These are phyloP conservation scores for Phytophthora constricta DNA, from an alignment of 352 stramenopile genomes.

Conservation along the genomic window DNA sequence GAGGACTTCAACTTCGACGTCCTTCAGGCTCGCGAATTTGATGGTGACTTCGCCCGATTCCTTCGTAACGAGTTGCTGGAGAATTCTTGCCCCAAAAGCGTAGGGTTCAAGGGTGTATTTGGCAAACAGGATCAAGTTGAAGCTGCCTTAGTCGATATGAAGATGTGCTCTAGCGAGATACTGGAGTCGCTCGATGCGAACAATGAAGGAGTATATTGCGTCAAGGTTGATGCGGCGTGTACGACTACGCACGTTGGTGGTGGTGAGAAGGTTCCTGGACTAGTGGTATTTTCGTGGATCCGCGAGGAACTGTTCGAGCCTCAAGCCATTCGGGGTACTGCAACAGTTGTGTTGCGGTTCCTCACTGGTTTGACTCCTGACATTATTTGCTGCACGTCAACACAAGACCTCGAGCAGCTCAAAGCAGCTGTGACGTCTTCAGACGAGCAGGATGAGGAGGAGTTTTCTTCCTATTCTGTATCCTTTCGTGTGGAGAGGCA, in stretches of 20 bases:
- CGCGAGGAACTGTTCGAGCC: constrained; percentile 53
- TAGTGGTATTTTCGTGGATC: constrained; percentile 78
- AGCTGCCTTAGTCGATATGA: constrained; percentile 41
- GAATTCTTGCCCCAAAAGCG: neutral
- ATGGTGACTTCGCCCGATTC: constrained; percentile 71
- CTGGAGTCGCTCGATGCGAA: constrained; percentile 26
- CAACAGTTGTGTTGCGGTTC: constrained; percentile 73
- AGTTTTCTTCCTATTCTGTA: constrained; percentile 38
- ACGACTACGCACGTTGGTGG: neutral
- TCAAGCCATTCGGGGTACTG: constrained; percentile 50
- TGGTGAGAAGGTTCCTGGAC: neutral
- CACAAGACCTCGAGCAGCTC: constrained; percentile 28
- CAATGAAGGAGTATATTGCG: constrained; percentile 69
- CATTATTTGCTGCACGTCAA: constrained; percentile 38
- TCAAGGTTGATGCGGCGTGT: constrained; percentile 28
- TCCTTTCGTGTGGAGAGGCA: constrained; percentile 58
- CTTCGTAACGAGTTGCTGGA: constrained; percentile 55
- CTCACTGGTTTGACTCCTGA: constrained; percentile 39
- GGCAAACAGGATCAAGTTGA: constrained; percentile 64
- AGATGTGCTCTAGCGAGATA: constrained; percentile 43
- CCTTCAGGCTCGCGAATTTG: constrained; percentile 57
- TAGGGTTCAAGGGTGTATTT: constrained; percentile 56
- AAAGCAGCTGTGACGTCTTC: constrained; percentile 12
- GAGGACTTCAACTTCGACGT: constrained; percentile 60
- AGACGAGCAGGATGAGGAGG: constrained; percentile 21